phyloP scores from a whole-genome alignment of 2,329 filamentous ascomycete species.

The Curvularia spicifera region DNA sequence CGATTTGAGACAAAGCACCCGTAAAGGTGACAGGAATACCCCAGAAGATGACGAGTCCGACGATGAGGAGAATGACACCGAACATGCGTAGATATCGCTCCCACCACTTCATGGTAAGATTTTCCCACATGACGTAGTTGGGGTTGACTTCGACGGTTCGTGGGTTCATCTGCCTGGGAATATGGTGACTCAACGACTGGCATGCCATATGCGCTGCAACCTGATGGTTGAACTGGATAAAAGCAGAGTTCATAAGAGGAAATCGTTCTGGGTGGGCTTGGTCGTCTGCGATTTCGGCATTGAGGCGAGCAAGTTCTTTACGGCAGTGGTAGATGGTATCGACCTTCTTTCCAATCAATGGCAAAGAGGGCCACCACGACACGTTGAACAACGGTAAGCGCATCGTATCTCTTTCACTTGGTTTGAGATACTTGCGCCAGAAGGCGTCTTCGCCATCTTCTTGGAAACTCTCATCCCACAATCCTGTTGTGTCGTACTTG shows the following conservation, averaged over 20 bases:
- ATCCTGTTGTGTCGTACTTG: conserved; percentile 39
- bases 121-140: conserved; percentile 93
- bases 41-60: conserved; percentile 84
- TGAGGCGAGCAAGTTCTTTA: conserved; percentile 82
- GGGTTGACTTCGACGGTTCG: conserved; percentile 93
- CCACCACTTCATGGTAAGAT: conserved; percentile 97
- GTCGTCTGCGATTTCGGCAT: conserved; percentile 89
- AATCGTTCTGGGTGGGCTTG: conserved; percentile 85
- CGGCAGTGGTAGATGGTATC: conserved; percentile 94
- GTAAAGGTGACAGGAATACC: conserved; percentile 90
- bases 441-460: conserved; percentile 55
- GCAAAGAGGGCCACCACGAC: conserved; percentile 79
- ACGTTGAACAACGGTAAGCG: conserved; percentile 64
- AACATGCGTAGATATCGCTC: conserved; percentile 77
- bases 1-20: conserved; percentile 79
- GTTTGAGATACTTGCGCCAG: conserved; percentile 84
- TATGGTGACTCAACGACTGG: conserved; percentile 86
- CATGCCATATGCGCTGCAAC: conserved; percentile 98
- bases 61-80: conserved; percentile 69
- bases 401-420: conserved; percentile 84
- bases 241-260: conserved; percentile 92
- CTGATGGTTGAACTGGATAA: conserved; percentile 98
- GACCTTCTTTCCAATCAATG: conserved; percentile 83
- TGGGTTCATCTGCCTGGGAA: conserved; percentile 92
- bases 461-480: conserved; percentile 39